phyloP scores from a whole-genome alignment of 768 basidiomycete genomes.

The Hypholoma fasciculare region DNA sequence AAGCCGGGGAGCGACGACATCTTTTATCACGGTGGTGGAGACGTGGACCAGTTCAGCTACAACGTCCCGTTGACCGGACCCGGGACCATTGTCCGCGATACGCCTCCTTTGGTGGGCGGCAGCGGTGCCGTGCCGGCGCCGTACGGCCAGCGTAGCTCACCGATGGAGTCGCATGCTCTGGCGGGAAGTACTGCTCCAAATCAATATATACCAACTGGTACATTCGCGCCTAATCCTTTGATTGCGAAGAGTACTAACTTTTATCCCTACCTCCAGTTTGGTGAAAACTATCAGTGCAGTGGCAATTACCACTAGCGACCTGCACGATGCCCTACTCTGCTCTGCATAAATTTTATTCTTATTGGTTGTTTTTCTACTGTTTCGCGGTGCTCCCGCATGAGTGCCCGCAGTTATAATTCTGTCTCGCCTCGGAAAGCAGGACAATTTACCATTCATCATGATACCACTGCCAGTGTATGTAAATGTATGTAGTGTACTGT shows the following conservation, averaged over 20 bases:
- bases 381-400: too few species aligned
- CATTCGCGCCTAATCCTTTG: conserved; percentile 21
- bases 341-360: conserved; percentile 2
- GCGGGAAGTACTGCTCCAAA: conserved; percentile 13
- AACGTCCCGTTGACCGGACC: conserved; percentile 33
- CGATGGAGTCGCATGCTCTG: conserved; percentile 15
- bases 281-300: conserved; percentile 35
- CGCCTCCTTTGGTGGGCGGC: conserved; percentile 1
- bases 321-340: not conserved
- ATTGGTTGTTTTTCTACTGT: not conserved
- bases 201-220: conserved; percentile 18
- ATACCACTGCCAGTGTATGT: not conserved
- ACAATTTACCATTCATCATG: not conserved
- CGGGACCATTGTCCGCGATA: conserved; percentile 15
- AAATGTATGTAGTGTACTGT: conserved; percentile 3
- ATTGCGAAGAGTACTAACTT: conserved; percentile 35
- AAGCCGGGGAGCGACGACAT: conserved; percentile 34
- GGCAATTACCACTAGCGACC: conserved; percentile 32
- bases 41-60: conserved; percentile 55
- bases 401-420: not conserved
- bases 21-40: conserved; percentile 40
- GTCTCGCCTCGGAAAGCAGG: not conserved
- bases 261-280: conserved; percentile 44
- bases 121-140: not conserved
- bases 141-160: conserved; percentile 11